Percentiles rank a stretch among this genome's conserved stretches.
phyloP scores from a whole-genome alignment of 768 basidiomycete genomes.

The Tephrocybe rancida region DNA sequence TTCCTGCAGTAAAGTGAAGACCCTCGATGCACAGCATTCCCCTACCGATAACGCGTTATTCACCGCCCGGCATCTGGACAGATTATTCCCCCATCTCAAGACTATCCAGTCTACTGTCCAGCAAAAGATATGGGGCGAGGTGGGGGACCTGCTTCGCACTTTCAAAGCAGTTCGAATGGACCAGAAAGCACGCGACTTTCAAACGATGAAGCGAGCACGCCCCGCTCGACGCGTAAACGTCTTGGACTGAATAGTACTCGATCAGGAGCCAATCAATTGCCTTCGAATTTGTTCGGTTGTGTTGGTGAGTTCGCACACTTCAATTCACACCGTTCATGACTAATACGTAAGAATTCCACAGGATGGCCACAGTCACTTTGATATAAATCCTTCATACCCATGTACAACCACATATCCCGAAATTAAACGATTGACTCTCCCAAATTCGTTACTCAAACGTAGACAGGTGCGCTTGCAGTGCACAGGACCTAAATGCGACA shows the following conservation, averaged over 20 bases:
- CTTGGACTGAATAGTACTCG: no score
- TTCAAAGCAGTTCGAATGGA: slow-evolving; percentile 2
- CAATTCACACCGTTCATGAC: no score
- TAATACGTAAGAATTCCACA: no score
- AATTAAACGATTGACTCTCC: no score
- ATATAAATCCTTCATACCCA: no score
- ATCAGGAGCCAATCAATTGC: no score
- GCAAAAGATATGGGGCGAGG: background rate
- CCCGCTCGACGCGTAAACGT: background rate
- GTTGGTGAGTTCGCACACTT: no score
- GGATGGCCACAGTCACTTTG: no score
- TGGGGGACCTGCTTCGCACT: background rate
- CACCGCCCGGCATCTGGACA: slow-evolving; percentile 9
- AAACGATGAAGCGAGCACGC: background rate
- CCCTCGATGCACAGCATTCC: slow-evolving; percentile 5
- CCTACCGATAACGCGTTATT: background rate
- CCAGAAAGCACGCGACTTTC: background rate
- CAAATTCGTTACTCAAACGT: background rate
- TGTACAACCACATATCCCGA: no score
- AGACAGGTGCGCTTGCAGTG: slow-evolving; percentile 6
- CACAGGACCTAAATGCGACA: slow-evolving; percentile 12
- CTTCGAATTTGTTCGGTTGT: no score
- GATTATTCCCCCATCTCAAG: slow-evolving; percentile 7
- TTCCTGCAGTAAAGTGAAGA: slow-evolving; percentile 5
- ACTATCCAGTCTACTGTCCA: background rate